These are phyloP conservation scores for Pseudocercospora eumusae DNA, from an alignment of 2,329 filamentous ascomycete genomes.

Conservation along the genomic window DNA sequence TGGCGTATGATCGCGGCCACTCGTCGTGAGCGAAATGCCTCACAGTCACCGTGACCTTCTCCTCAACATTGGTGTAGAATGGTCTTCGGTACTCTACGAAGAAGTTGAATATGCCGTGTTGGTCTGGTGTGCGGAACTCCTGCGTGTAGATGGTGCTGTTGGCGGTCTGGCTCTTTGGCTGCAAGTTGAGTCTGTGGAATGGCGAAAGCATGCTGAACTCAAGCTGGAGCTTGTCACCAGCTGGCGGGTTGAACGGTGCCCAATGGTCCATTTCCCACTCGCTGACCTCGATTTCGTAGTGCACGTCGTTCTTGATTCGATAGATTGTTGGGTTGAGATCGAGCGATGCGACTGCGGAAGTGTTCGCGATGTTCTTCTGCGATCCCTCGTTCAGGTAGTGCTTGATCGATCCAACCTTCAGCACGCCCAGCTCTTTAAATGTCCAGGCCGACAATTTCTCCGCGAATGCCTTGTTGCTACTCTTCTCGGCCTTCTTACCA, in stretches of 20 bases:
- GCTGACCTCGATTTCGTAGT: constrained; percentile 84
- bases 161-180: constrained; percentile 55
- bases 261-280: constrained; percentile 78
- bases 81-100: constrained; percentile 95
- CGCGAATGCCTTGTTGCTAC: constrained; percentile 81
- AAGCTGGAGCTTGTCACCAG: constrained; percentile 77
- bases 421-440: constrained; percentile 88
- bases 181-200: constrained; percentile 83
- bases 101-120: constrained; percentile 99
- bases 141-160: constrained; percentile 73
- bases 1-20: constrained; percentile 86
- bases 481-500: constrained; percentile 59
- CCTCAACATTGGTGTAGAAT: constrained; percentile 83
- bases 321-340: constrained; percentile 81
- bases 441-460: constrained; percentile 88
- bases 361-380: constrained; percentile 43
- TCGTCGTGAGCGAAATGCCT: constrained; percentile 97
- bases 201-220: constrained; percentile 99
- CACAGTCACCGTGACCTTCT: constrained; percentile 93
- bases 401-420: constrained; percentile 79
- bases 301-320: constrained; percentile 91
- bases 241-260: constrained; percentile 69
- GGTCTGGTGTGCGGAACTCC: constrained; percentile 83
- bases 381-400: constrained; percentile 66
- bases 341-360: constrained; percentile 44